Base-by-base conservation (phyloP, 2,329 filamentous ascomycete genomes). In the Rhinocladiella similis region DNA sequence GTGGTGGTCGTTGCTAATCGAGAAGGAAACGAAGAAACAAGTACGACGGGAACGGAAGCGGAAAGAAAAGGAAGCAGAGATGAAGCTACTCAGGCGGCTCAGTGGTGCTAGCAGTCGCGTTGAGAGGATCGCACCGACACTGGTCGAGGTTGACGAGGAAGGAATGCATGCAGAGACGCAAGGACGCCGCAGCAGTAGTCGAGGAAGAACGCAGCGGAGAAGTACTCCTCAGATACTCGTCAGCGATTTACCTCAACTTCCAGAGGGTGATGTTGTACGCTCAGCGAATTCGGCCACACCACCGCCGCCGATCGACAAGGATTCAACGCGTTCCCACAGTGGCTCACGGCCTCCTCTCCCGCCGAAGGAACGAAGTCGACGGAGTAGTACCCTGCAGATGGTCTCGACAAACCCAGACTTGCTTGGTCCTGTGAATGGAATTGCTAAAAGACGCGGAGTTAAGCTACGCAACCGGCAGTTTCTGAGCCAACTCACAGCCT, bases 1-100 rank as follows among this genome's bases (percentile, higher is more conserved):
- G 5, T 99, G 94, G 94, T 99, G 94, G 94, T 89, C 90, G 2
- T 74, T 99, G 25, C 76, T 99, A 38, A 85, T 97, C 9, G 94
- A 97, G 68, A 99, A 97, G 71, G 94, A 99, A 69, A 85, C 91
- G 69, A 85, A 91, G 7, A 99, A 99, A 72, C 87, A 92, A 62
- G 82, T 77, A 60, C 81, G 91, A 59, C 81, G 87, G 60, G 91
- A 97, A 66, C 83, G 85, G 51, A 97, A 93, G 69, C 84, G 93
- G 7, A 91, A 83, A 68, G 92, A 97, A 69, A 86, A 85, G 65
- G 92, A 99, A 66, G 81, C 83, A 1, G 91, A 97, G 67, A 85
- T 85, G 54, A 88, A 91, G 70, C 90, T 85, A 59, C 79, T 94
- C 27, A 82, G 91, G 50, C 85, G 93, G 39, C 78, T 97, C 45